Base-by-base conservation (phyloP, 305 asterid genomes). In the Caryopteris hybrid region DNA sequence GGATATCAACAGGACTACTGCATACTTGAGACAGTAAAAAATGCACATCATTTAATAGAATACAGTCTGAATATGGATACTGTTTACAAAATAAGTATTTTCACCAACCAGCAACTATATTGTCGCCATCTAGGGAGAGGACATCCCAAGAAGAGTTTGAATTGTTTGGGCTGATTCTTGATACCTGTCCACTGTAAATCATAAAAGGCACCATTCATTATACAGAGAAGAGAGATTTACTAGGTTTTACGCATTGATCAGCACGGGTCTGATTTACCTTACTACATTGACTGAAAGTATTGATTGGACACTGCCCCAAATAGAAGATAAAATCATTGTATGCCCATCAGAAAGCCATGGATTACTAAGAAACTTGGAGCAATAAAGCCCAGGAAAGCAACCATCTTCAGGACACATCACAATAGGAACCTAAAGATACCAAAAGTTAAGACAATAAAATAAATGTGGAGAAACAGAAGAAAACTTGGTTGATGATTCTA, bases 311-410 rank as follows among this genome's bases (percentile, higher is more conserved):
- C 98, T 91, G 43, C 92, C 82, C 99, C 99, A 94, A 21, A 75
- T 39, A 58, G 98, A 83, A 13, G 97, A 83, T 71, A 89, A 69
- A 76, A 91, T 76, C 74, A 94, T 57, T 11, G 97, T 83, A 52
- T 29, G 74, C 51, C 95, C 98, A 83, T 91, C 96, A 29, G 98
- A 89, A 75, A 94, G 97, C 98, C 98, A 94, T 8, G 98, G 97
- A 27, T 78, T 74, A 41, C 79, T 54, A 48, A 89, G 87, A 72
- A 89, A 70, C 59, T 85, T 83, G 9, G 80, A 75, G 72, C 75
- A 76, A 73, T 91, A 91, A 66, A 94, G 73, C 77, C 99, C 99
- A 22, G 98, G 99, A 83, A 94, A 91, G 66, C 83, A 66, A 67
- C 90, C 96, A 42, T 87, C 90, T 60, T 85, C 89, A 66, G 97